phyloP scores from a whole-genome alignment of 2,329 filamentous ascomycete genomes.

The Aspergillus piperis region DNA sequence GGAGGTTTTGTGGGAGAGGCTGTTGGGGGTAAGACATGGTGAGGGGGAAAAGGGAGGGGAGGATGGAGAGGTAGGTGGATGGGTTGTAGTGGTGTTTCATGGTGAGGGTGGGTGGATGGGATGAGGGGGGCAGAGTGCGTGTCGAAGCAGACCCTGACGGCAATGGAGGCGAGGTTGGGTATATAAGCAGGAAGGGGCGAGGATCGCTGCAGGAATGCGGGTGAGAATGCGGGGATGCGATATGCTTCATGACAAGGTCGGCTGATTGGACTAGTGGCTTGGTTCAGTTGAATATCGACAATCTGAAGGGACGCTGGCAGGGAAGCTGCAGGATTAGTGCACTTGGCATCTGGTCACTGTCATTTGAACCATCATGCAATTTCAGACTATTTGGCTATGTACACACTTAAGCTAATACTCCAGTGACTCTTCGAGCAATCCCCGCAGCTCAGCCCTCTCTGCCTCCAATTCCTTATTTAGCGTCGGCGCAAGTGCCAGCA shows the following conservation, averaged over 20 bases:
- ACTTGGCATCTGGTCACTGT: neutral
- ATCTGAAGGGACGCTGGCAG: neutral
- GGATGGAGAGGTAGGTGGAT: neutral
- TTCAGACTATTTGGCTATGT: neutral
- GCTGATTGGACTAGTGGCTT: neutral
- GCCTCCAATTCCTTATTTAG: conserved; percentile 68
- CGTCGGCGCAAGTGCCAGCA: conserved; percentile 87
- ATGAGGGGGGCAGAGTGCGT: neutral
- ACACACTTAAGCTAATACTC: conserved; percentile 45
- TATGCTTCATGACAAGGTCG: neutral
- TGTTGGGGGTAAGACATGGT: neutral
- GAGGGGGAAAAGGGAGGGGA: conserved; percentile 2
- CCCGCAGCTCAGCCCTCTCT: conserved; percentile 71
- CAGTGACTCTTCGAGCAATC: conserved; percentile 66
- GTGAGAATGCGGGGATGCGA: conserved; percentile 9
- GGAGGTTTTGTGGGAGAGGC: conserved; percentile 3
- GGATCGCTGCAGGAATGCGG: conserved; percentile 1
- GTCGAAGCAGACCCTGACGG: neutral
- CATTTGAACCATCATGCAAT: neutral
- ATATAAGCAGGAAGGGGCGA: neutral
- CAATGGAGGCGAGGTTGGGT: neutral
- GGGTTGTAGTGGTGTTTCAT: conserved; percentile 4
- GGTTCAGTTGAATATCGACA: neutral
- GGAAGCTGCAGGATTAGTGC: neutral
- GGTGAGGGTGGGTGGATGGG: neutral